Percentiles rank a stretch among this genome's conserved stretches.
phyloP scores from a whole-genome alignment of 2,329 filamentous ascomycete genomes.

The Ceratocystis eucalypticola region DNA sequence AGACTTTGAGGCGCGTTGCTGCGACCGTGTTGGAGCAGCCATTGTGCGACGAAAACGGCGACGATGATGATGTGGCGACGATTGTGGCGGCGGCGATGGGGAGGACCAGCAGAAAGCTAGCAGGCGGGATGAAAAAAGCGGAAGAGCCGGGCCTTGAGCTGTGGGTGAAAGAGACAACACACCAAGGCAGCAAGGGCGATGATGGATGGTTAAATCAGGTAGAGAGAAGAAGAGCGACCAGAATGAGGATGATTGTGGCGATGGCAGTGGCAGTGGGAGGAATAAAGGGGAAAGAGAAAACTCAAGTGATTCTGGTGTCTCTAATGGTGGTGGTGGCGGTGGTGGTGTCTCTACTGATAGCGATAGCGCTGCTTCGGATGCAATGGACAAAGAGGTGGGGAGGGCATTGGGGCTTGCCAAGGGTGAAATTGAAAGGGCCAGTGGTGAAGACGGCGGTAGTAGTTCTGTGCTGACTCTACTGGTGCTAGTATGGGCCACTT shows the following conservation, averaged over 20 bases:
- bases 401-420: not conserved
- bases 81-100: not conserved
- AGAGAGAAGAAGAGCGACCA: constrained; percentile 15
- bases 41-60: constrained; percentile 4
- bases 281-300: constrained; percentile 18
- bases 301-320: constrained; percentile 5
- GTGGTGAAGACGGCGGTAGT: not conserved
- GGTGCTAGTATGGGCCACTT: not conserved
- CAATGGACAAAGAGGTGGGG: constrained; percentile 1
- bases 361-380: constrained; percentile 1
- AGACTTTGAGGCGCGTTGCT: constrained; percentile 12
- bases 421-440: not conserved
- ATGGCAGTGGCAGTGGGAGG: constrained; percentile 27
- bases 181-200: constrained; percentile 11
- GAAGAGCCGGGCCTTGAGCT: constrained; percentile 15
- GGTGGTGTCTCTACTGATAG: constrained; percentile 15
- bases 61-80: not conserved
- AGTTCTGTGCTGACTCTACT: not conserved
- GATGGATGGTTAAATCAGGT: not conserved
- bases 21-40: constrained; percentile 14
- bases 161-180: constrained; percentile 2
- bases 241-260: constrained; percentile 17
- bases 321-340: constrained; percentile 23
- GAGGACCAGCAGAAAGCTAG: constrained; percentile 3
- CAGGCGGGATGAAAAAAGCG: constrained; percentile 15